Percentiles rank a stretch among this genome's conserved stretches.
Evolutionary conservation across 2,329 filamentous ascomycete genomes (phyloP).

Genomic region (Neospermospora avenae): DNA sequence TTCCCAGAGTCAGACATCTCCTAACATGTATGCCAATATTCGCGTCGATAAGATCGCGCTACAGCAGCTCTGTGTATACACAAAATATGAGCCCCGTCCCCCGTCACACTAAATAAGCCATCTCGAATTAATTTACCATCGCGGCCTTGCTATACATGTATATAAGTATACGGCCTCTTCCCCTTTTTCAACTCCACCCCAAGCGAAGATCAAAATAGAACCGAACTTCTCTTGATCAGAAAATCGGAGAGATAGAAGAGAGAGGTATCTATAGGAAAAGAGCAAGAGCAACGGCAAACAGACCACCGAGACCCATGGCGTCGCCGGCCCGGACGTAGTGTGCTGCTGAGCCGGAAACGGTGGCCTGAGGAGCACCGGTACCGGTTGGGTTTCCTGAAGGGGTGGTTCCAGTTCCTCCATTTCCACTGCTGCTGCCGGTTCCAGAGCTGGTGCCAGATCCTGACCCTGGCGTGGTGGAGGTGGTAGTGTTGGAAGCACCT

Average conservation of each 20-base stretch:
- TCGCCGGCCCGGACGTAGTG: slow-evolving; percentile 3
- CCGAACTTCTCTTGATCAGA: background rate
- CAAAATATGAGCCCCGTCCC: background rate
- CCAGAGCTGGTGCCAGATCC: background rate
- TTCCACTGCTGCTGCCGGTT: too few relatives aligned
- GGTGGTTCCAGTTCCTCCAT: slow-evolving; percentile 1
- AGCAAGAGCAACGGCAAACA: slow-evolving; percentile 19
- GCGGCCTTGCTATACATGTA: background rate
- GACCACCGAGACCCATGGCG: slow-evolving; percentile 12
- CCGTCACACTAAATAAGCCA: background rate
- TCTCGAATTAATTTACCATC: background rate
- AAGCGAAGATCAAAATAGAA: slow-evolving; percentile 6
- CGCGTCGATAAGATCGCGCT: slow-evolving; percentile 12
- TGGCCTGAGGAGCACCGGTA: background rate
- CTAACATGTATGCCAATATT: background rate
- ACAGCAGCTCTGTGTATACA: background rate
- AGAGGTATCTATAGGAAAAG: slow-evolving; percentile 17
- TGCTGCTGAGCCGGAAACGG: slow-evolving; percentile 3
- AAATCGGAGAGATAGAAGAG: background rate
- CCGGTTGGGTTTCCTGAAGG: background rate
- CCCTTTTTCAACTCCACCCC: background rate
- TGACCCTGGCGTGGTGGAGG: background rate
- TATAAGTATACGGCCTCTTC: background rate
- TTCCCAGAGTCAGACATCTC: background rate
- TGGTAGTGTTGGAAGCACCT: slow-evolving; percentile 15